phyloP scores from a whole-genome alignment of 768 basidiomycete species.

The Exidia glandulosa region DNA sequence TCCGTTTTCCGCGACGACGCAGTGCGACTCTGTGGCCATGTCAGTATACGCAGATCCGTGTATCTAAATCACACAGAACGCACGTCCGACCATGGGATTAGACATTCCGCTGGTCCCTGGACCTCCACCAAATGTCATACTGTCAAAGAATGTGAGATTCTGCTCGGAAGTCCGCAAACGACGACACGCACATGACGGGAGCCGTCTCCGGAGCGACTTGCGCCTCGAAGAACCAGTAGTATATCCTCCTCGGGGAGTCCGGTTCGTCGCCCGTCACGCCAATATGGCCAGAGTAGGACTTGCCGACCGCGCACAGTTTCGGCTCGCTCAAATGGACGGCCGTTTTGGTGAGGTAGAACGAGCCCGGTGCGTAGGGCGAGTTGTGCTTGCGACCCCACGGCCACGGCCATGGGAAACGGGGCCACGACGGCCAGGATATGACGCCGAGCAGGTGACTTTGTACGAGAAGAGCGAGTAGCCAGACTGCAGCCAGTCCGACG shows the following conservation, averaged over 20 bases:
- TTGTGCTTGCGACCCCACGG: too few relatives aligned
- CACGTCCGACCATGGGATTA: slow-evolving; percentile 16
- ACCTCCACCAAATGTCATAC: slow-evolving; percentile 24
- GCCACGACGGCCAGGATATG: too few relatives aligned
- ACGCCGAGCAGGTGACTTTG: too few relatives aligned
- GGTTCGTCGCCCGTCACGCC: slow-evolving; percentile 20
- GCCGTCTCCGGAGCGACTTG: slow-evolving; percentile 18
- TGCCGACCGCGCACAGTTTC: too few relatives aligned
- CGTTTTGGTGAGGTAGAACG: too few relatives aligned
- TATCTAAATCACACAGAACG: too few relatives aligned
- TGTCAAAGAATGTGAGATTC: background rate
- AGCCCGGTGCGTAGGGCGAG: too few relatives aligned
- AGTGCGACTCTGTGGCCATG: slow-evolving; percentile 21
- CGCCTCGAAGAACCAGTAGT: slow-evolving; percentile 20
- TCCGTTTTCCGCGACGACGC: slow-evolving; percentile 14
- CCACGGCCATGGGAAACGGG: too few relatives aligned
- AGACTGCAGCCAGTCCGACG: too few relatives aligned
- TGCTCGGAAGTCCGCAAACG: background rate
- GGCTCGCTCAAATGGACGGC: too few relatives aligned
- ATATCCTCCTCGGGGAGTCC: slow-evolving; percentile 9
- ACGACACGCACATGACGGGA: slow-evolving; percentile 18
- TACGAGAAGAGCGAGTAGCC: too few relatives aligned
- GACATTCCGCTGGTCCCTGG: slow-evolving; percentile 22
- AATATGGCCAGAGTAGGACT: slow-evolving; percentile 19
- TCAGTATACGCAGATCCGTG: too few relatives aligned